Evolutionary conservation across 352 stramenopile species (phyloP).

Genomic region (Globisporangium acanthophoron): DNA sequence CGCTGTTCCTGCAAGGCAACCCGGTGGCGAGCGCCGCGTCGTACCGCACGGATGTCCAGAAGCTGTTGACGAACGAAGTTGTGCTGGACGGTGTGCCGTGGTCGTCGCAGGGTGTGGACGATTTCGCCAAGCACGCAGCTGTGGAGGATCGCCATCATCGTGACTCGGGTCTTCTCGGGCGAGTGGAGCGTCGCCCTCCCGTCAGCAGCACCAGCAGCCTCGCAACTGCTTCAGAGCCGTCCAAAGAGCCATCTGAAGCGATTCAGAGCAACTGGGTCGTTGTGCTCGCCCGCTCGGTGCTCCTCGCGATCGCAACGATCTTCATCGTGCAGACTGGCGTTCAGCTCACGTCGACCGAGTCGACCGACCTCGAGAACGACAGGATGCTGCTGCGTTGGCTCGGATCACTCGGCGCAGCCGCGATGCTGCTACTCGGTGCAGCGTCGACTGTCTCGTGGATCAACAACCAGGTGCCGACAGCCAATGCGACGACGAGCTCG

Average conservation of each 20-base stretch:
- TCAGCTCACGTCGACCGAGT: constrained; percentile 1
- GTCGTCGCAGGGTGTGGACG: constrained; percentile 5
- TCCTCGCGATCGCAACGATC: constrained; percentile 9
- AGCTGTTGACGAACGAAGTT: constrained; percentile 15
- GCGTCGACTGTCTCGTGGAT: background rate
- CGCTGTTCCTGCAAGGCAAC: constrained; percentile 13
- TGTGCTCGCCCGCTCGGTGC: constrained; percentile 3
- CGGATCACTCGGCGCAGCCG: background rate
- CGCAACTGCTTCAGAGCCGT: background rate
- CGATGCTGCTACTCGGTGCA: background rate
- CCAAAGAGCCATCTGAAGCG: background rate
- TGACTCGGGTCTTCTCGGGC: background rate
- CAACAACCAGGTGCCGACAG: background rate
- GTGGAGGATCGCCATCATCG: background rate
- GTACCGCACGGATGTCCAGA: constrained; percentile 14
- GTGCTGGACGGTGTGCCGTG: constrained; percentile 13
- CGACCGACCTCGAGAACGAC: constrained; percentile 7
- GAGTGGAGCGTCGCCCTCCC: background rate
- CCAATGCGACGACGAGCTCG: background rate
- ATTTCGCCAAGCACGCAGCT: constrained; percentile 7
- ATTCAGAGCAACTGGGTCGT: background rate
- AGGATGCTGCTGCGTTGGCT: constrained; percentile 6
- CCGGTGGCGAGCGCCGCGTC: constrained; percentile 8
- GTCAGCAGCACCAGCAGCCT: background rate
- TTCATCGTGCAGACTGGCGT: constrained; percentile 5